Conservation (phyloP, 208 protist genomes). For the Leishmania amazonensis region DNA sequence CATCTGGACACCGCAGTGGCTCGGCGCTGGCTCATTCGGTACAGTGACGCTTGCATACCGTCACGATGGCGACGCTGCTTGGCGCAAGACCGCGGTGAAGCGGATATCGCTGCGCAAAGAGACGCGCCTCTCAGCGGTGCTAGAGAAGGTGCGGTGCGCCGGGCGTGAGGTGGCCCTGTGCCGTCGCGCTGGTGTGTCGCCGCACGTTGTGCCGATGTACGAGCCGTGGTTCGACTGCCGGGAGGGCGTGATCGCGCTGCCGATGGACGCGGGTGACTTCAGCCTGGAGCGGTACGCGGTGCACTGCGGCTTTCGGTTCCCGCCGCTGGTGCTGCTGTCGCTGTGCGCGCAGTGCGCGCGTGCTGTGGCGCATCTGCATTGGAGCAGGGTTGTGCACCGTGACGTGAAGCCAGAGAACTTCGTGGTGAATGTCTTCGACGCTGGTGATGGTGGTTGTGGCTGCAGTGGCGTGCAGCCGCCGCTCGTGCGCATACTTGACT, state of each 20-base stretch:
- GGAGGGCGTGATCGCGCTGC: conserved; percentile 1
- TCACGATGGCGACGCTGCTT: not conserved
- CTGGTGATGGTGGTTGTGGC: not conserved
- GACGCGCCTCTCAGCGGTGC: not conserved
- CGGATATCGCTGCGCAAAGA: conserved; percentile 2
- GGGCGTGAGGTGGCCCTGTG: conserved; percentile 12
- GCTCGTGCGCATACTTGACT: conserved; percentile 19
- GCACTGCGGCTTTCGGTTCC: not conserved
- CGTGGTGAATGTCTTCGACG: conserved; percentile 89
- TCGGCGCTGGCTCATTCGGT: conserved; percentile 9
- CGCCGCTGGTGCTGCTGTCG: conserved; percentile 16
- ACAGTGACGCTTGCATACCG: conserved; percentile 12
- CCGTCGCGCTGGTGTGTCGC: not conserved
- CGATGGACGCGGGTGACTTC: conserved; percentile 19
- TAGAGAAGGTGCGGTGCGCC: not conserved
- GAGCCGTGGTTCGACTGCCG: conserved; percentile 14
- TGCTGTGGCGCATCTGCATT: conserved; percentile 95
- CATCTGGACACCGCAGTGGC: not conserved
- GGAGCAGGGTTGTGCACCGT: conserved; percentile 95
- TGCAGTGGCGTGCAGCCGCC: conserved; percentile 2
- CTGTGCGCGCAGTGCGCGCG: conserved; percentile 15
- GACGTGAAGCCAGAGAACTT: conserved; percentile 99
- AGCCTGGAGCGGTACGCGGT: conserved; percentile 12
- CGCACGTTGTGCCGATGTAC: conserved; percentile 10
- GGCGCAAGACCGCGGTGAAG: conserved; percentile 12